Percentiles rank a stretch among this genome's conserved stretches.
Conservation (phyloP, 1,284 basidiomycete species). For the Sanghuangporus weigelae region DNA sequence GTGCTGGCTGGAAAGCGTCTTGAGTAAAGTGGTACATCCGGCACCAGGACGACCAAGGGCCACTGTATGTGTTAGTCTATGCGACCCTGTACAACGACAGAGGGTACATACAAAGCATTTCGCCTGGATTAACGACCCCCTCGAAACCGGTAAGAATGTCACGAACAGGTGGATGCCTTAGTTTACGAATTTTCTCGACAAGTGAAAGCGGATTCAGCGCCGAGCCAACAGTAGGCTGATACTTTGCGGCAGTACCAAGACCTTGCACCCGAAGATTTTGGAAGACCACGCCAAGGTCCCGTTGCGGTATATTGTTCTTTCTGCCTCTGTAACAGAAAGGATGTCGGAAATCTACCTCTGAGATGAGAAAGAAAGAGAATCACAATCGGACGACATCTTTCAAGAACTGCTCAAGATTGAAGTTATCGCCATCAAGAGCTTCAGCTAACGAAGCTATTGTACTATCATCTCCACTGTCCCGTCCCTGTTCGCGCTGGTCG, state of each 20-base stretch:
- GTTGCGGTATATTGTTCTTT: background rate
- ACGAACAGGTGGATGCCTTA: constrained; percentile 22
- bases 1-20: constrained; percentile 36
- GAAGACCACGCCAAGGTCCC: constrained; percentile 19
- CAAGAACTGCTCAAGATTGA: constrained; percentile 12
- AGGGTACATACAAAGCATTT: constrained; percentile 31
- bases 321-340: background rate
- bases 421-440: constrained; percentile 4
- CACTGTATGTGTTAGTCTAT: constrained; percentile 20
- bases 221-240: constrained; percentile 25
- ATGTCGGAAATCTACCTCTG: background rate
- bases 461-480: background rate
- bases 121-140: constrained; percentile 31
- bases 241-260: constrained; percentile 20
- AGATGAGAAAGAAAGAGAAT: background rate
- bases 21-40: constrained; percentile 38
- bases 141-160: constrained; percentile 30
- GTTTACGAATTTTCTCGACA: constrained; percentile 12
- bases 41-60: constrained; percentile 37
- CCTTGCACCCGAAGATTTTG: constrained; percentile 24
- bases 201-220: constrained; percentile 20
- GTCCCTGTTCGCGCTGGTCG: background rate
- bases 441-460: constrained; percentile 5
- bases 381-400: constrained; percentile 6
- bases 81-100: background rate